Conservation (phyloP, 257 asterid species). For the Salvia miltiorrhiza region DNA sequence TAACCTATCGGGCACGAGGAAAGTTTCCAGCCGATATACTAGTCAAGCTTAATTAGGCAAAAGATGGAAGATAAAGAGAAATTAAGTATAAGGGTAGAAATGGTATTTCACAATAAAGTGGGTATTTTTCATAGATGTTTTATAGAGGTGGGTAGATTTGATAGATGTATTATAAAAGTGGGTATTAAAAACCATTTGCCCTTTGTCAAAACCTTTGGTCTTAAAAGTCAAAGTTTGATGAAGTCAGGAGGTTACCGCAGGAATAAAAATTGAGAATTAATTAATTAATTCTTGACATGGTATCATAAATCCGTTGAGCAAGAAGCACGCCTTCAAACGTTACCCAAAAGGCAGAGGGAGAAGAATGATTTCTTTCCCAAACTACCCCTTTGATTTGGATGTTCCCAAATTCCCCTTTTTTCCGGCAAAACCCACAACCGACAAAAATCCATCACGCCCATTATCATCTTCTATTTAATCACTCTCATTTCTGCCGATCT, state of each 20-base stretch:
- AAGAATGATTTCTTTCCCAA: constrained; percentile 15
- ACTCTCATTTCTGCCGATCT: neutral
- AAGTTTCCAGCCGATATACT: too few species aligned
- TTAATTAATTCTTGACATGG: neutral
- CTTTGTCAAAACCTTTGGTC: neutral
- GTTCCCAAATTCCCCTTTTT: constrained; percentile 20
- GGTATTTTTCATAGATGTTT: too few species aligned
- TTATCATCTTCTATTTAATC: neutral
- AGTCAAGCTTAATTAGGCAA: too few species aligned
- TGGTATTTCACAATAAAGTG: too few species aligned
- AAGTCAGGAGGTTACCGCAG: neutral
- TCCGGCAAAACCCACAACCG: constrained; percentile 32
- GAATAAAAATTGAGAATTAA: neutral
- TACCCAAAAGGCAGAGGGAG: constrained; percentile 6
- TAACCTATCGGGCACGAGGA: too few species aligned
- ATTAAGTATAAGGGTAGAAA: too few species aligned
- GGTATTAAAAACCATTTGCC: too few species aligned
- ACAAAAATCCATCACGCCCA: constrained; percentile 7
- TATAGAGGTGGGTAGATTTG: too few species aligned
- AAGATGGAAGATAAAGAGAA: too few species aligned
- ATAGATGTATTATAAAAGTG: too few species aligned
- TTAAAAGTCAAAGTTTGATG: constrained; percentile 4
- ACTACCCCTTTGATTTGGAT: constrained; percentile 22
- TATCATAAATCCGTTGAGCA: constrained; percentile 9
- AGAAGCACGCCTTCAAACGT: constrained; percentile 25